These are phyloP conservation scores for Hemisphaericaspora subhashii DNA, from an alignment of 1,139 yeast species.

Conservation along the genomic window DNA sequence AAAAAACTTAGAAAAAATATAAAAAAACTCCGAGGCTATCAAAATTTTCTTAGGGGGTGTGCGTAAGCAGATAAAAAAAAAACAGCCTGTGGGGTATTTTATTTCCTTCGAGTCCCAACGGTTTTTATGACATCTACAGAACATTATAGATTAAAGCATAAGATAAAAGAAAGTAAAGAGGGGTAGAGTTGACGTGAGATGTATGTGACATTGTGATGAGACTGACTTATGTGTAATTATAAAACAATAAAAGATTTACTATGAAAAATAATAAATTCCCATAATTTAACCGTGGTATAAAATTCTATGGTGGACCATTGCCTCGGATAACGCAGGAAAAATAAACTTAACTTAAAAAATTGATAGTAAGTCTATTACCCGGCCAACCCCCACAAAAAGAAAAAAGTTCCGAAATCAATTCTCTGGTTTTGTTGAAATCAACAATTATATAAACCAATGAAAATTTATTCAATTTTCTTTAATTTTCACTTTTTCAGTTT, in stretches of 20 bases:
- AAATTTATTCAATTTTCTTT: background rate
- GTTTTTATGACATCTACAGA: background rate
- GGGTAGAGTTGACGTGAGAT: background rate
- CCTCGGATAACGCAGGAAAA: conserved; percentile 2
- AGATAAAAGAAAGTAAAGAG: background rate
- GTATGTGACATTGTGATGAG: background rate
- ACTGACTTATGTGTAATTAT: background rate
- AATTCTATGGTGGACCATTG: background rate
- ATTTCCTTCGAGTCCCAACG: background rate
- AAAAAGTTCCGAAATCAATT: background rate
- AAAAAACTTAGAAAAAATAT: background rate
- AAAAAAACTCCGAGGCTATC: conserved; percentile 1
- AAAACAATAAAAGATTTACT: background rate
- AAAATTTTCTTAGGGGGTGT: background rate
- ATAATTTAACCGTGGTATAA: background rate
- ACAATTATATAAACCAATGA: conserved; percentile 3
- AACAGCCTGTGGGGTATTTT: background rate
- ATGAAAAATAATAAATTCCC: background rate
- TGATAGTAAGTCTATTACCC: background rate
- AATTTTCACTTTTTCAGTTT: background rate
- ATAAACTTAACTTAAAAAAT: background rate
- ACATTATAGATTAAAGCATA: too few species aligned
- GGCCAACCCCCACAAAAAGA: conserved; percentile 1
- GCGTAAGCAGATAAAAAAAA: too few species aligned
- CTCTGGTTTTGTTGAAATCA: background rate